Base-by-base conservation (phyloP, 257 asterid species). In the Jacaranda copaia region DNA sequence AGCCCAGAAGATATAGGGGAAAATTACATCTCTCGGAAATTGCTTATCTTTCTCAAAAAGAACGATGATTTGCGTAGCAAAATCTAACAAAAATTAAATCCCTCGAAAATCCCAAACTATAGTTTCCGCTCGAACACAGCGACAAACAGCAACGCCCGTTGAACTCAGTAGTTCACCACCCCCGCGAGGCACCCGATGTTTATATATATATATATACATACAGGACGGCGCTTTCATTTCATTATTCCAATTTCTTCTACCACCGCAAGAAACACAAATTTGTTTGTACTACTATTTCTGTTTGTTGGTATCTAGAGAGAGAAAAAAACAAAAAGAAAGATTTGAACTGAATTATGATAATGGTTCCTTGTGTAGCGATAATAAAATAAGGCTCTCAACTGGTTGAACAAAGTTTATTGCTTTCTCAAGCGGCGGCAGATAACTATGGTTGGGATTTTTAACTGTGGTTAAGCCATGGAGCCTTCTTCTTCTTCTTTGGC, bases 281-380 rank as follows among this genome's bases (percentile, higher is more conserved):
- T 35, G 51, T 61, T 53, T 19, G 76, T 68, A 36, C 81, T 73
- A n/a, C 36, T 20, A 8, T 71, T 62, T 5, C 55, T 53, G 79
- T 74, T 75, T 70, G 83, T 68, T 58, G n/a, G 78, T 74, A 77
- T 81, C 43, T 79, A 65, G 82, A 72, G 82, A 79, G 77, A 86
- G 80, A 42, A 76, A 65, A 76, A 68, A 67, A 78, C 84, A 81
- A 85, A 87, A 82, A 77, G 83, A 42, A 70, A 72, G 85, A 82
- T 80, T 81, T 84, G 61, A 70, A 78, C 59, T 13, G 73, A 49
- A 74, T 74, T 63, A 65, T 57, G 19, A 62, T 60, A 76, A 14
- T 72, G 55, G 45, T 25, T 25, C 32, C 32, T 0, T 25, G 53
- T 4, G 45, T 53, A 57, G 58, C 16, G 51, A 46, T 75, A 42